These are phyloP conservation scores for Gaultheria prostrata DNA, from an alignment of 148 eudicot species.

Conservation along the genomic window DNA sequence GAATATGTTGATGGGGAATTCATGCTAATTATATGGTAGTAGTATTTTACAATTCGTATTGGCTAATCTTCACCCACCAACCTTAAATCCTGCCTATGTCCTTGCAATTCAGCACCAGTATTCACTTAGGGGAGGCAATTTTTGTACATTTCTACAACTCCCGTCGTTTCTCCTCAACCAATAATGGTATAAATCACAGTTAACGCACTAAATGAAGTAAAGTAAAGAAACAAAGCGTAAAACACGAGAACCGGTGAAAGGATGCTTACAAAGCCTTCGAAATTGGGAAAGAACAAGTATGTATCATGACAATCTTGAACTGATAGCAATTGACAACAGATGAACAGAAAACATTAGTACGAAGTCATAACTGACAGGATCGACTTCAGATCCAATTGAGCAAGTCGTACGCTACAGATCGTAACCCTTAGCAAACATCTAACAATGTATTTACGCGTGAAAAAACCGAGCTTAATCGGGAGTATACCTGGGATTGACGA, in stretches of 20 bases:
- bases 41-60: too few relatives aligned
- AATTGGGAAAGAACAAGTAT: constrained; percentile 8
- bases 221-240: too few relatives aligned
- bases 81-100: too few relatives aligned
- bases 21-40: too few relatives aligned
- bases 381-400: not conserved
- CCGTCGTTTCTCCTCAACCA: not conserved
- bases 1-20: too few relatives aligned
- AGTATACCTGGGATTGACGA: not conserved
- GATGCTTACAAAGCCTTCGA: constrained; percentile 12
- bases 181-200: too few relatives aligned
- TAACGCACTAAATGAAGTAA: too few relatives aligned
- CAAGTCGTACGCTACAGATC: not conserved
- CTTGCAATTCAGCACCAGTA: not conserved
- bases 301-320: constrained; percentile 8
- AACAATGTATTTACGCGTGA: not conserved
- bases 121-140: not conserved
- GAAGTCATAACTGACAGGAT: not conserved
- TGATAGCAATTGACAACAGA: not conserved
- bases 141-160: not conserved
- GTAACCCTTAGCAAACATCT: not conserved
- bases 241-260: not conserved
- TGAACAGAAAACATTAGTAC: not conserved
- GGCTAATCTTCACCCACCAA: too few relatives aligned
- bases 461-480: not conserved